phyloP scores from a whole-genome alignment of 768 basidiomycete species.

The Tylopilus balloui region DNA sequence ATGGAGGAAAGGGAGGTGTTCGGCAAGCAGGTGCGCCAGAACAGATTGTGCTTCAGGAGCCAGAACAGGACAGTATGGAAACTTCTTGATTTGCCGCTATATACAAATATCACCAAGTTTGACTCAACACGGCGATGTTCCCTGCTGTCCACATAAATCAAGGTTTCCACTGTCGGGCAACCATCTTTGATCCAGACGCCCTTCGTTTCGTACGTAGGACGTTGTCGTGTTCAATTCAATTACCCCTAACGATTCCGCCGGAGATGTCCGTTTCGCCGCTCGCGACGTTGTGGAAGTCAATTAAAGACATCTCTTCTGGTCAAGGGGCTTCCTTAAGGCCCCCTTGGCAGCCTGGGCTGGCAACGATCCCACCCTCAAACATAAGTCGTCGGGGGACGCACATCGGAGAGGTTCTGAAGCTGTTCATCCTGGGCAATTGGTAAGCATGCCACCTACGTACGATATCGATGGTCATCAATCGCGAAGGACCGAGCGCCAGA shows the following conservation, averaged over 20 bases:
- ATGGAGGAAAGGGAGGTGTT: slow-evolving; percentile 6
- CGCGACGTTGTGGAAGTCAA: not conserved
- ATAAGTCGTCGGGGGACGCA: not conserved
- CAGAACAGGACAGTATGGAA: slow-evolving; percentile 43
- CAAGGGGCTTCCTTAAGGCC: not conserved
- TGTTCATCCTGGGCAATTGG: slow-evolving; percentile 2
- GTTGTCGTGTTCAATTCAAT: not conserved
- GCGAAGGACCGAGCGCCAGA: not conserved
- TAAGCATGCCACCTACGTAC: not conserved
- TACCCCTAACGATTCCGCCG: not conserved
- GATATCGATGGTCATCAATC: not conserved
- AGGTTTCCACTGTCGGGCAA: not conserved
- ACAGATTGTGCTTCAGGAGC: slow-evolving; percentile 38
- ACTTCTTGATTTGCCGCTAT: slow-evolving; percentile 9
- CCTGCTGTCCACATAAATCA: not conserved
- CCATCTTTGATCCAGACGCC: not conserved
- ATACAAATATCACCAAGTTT: not conserved
- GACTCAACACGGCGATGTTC: not conserved
- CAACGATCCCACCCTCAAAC: not conserved
- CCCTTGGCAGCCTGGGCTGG: not conserved
- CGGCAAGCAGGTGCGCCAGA: slow-evolving; percentile 8
- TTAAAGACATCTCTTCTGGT: not conserved
- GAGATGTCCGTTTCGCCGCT: not conserved
- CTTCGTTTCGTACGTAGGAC: not conserved
- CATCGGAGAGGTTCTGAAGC: not conserved